phyloP scores from a whole-genome alignment of 2,329 filamentous ascomycete species.

The Cercospora berteroae region DNA sequence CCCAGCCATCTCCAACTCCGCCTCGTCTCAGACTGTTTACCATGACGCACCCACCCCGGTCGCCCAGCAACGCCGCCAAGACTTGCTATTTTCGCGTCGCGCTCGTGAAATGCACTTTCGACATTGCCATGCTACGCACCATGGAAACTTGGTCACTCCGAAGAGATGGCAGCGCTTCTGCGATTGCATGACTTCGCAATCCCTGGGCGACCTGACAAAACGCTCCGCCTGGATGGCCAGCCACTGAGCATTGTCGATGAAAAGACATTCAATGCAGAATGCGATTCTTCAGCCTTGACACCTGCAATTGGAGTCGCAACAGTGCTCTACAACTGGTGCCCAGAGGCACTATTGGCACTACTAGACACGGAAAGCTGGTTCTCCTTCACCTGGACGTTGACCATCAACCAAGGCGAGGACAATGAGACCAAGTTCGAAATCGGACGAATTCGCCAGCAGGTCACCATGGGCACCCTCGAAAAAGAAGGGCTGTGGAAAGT shows the following conservation, averaged over 20 bases:
- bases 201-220: constrained; percentile 1
- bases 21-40: constrained; percentile 4
- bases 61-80: constrained; percentile 2
- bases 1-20: constrained; percentile 14
- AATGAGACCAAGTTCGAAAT: constrained; percentile 23
- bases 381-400: constrained; percentile 26
- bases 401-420: constrained; percentile 1
- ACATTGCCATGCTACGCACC: not conserved
- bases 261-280: not conserved
- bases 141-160: not conserved
- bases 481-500: constrained; percentile 21
- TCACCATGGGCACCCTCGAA: constrained; percentile 24
- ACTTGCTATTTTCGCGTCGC: not conserved
- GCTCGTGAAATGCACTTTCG: not conserved
- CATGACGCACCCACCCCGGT: not conserved
- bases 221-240: constrained; percentile 4
- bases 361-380: constrained; percentile 25
- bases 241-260: constrained; percentile 6
- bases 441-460: constrained; percentile 23
- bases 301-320: constrained; percentile 24
- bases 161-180: not conserved
- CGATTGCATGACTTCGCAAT: constrained; percentile 1
- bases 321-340: constrained; percentile 26
- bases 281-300: constrained; percentile 8
- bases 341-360: constrained; percentile 21